These are phyloP conservation scores for Hygrophorus pudorinus DNA, from an alignment of 768 basidiomycete species.

Conservation along the genomic window DNA sequence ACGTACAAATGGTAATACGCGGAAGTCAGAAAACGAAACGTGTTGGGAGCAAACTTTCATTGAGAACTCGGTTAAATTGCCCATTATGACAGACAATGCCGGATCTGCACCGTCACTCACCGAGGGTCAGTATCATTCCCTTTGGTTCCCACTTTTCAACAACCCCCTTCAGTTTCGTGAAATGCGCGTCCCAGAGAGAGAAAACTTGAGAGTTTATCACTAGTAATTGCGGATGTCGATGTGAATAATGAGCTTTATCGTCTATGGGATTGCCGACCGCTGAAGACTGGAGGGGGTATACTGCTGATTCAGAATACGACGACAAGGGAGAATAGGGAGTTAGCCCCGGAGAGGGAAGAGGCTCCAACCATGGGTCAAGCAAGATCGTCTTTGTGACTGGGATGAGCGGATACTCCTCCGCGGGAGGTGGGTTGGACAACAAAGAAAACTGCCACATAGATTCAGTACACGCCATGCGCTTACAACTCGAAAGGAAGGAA, in stretches of 20 bases:
- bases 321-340: slow-evolving; percentile 18
- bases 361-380: slow-evolving; percentile 83
- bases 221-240: slow-evolving; percentile 31
- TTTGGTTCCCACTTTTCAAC: slow-evolving; percentile 45
- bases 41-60: slow-evolving; percentile 40
- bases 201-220: slow-evolving; percentile 73
- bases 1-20: slow-evolving; percentile 30
- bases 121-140: slow-evolving; percentile 36
- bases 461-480: slow-evolving; percentile 2
- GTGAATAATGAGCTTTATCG: no score
- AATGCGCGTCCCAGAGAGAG: slow-evolving; percentile 73
- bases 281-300: no score
- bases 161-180: slow-evolving; percentile 43
- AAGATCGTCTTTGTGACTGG: slow-evolving; percentile 50
- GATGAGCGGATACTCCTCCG: slow-evolving; percentile 27
- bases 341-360: slow-evolving; percentile 52
- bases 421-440: slow-evolving; percentile 39
- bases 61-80: no score
- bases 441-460: slow-evolving; percentile 39
- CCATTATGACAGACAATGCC: slow-evolving; percentile 1
- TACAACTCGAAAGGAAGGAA: neutral
- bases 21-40: slow-evolving; percentile 38
- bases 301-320: slow-evolving; percentile 2
- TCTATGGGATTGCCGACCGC: no score
- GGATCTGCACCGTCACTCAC: slow-evolving; percentile 19